phyloP scores from a whole-genome alignment of 2,329 filamentous ascomycete genomes.

The Rutstroemia sp. region DNA sequence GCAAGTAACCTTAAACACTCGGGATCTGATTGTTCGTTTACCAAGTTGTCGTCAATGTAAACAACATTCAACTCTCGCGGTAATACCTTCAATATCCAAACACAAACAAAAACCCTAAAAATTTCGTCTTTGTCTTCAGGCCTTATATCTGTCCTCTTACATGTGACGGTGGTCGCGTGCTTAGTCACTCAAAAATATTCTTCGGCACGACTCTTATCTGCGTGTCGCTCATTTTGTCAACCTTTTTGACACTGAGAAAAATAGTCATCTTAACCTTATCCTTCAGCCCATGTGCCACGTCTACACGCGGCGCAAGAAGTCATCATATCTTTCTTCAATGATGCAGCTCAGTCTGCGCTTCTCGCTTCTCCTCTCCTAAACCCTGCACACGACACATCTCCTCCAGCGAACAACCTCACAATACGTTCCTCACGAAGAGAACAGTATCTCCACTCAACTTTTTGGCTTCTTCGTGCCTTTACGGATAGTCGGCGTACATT shows the following conservation, averaged over 20 bases:
- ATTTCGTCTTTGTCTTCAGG: not conserved
- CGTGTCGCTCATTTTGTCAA: slow-evolving; percentile 2
- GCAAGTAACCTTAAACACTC: too few relatives aligned
- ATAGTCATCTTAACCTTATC: not conserved
- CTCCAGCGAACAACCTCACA: slow-evolving; percentile 18
- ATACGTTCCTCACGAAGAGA: slow-evolving; percentile 43
- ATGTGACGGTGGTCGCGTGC: not conserved
- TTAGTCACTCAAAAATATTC: slow-evolving; percentile 4
- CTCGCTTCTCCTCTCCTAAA: slow-evolving; percentile 49
- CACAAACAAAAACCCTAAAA: not conserved
- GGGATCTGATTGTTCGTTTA: too few relatives aligned
- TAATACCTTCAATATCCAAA: not conserved
- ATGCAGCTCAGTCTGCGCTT: slow-evolving; percentile 54
- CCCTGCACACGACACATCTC: slow-evolving; percentile 30
- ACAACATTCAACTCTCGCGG: too few relatives aligned
- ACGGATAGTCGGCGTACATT: slow-evolving; percentile 41
- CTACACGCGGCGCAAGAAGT: slow-evolving; percentile 22
- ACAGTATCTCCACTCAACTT: slow-evolving; percentile 39
- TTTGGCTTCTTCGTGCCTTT: slow-evolving; percentile 42
- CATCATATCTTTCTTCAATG: slow-evolving; percentile 32
- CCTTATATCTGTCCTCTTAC: not conserved
- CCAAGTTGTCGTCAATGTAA: too few relatives aligned
- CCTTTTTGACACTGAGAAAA: slow-evolving; percentile 11
- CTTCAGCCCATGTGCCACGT: slow-evolving; percentile 22
- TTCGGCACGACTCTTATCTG: not conserved